Conservation (phyloP, 2,329 filamentous ascomycete genomes). For the Beauveria brongniartii region DNA sequence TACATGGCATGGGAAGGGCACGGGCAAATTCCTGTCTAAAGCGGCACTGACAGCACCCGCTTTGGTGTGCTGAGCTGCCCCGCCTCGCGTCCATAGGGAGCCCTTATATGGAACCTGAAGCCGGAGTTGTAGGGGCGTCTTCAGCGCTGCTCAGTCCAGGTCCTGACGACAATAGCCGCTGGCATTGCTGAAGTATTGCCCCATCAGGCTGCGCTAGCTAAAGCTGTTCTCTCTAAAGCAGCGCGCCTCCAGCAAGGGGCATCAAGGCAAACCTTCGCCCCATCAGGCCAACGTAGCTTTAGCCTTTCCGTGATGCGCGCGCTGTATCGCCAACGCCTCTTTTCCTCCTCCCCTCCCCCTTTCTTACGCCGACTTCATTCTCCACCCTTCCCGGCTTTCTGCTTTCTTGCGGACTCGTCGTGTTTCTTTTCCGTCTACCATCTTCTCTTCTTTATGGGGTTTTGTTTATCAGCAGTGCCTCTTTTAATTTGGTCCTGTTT, state of each 20-base stretch:
- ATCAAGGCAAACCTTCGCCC: conserved; percentile 5
- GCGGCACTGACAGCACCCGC: neutral
- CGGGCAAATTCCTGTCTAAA: neutral
- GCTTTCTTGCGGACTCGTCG: conserved; percentile 1
- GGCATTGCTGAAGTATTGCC: neutral
- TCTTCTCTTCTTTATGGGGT: conserved; percentile 6
- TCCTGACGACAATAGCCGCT: no score
- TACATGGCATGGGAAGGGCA: neutral
- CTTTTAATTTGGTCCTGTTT: conserved; percentile 11
- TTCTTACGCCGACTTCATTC: conserved; percentile 10
- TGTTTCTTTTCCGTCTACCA: conserved; percentile 13
- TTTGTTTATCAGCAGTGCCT: conserved; percentile 13
- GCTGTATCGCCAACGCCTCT: conserved; percentile 14
- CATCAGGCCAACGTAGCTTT: conserved; percentile 33
- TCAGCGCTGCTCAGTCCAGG: neutral
- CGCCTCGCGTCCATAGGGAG: neutral
- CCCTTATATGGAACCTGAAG: neutral
- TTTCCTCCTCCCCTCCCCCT: conserved; percentile 11
- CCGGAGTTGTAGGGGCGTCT: neutral
- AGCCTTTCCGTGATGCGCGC: conserved; percentile 20
- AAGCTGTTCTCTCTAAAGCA: neutral
- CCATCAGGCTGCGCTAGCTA: neutral
- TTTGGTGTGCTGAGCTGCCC: neutral
- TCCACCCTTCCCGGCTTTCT: conserved; percentile 1
- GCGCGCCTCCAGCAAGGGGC: neutral